These are phyloP conservation scores for Urochloa ruziziensis DNA, from an alignment of 176 grass and related monocot species.

Conservation along the genomic window DNA sequence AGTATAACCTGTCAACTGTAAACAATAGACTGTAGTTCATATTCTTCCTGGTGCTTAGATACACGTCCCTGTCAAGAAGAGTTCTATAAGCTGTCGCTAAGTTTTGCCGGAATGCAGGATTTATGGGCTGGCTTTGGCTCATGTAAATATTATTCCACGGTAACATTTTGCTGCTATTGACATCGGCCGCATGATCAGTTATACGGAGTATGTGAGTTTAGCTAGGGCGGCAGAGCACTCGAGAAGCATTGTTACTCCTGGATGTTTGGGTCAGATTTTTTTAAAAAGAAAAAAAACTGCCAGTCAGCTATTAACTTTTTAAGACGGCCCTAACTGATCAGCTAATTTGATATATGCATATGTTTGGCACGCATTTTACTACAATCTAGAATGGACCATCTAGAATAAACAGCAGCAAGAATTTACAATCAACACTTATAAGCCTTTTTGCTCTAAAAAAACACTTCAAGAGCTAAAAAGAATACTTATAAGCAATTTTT, in stretches of 20 bases:
- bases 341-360: neutral
- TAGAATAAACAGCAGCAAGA: neutral
- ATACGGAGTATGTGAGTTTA: neutral
- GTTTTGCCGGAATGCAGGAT: neutral
- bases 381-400: neutral
- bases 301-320: slow-evolving; percentile 4
- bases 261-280: neutral
- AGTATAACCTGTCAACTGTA: slow-evolving; percentile 24
- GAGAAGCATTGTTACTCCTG: neutral
- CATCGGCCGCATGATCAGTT: neutral
- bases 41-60: slow-evolving; percentile 6
- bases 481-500: no score
- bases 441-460: no score
- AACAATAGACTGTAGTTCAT: slow-evolving; percentile 10
- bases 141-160: slow-evolving; percentile 15
- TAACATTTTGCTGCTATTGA: neutral
- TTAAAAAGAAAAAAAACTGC: neutral
- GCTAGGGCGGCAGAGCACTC: neutral
- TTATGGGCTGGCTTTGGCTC: slow-evolving; percentile 8
- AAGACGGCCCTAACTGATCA: neutral
- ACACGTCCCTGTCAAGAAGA: slow-evolving; percentile 6
- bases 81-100: neutral
- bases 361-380: neutral
- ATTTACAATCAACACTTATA: neutral
- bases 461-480: no score